These are phyloP conservation scores for Geotrichum klebahnii DNA, from an alignment of 1,139 yeast species.

Conservation along the genomic window DNA sequence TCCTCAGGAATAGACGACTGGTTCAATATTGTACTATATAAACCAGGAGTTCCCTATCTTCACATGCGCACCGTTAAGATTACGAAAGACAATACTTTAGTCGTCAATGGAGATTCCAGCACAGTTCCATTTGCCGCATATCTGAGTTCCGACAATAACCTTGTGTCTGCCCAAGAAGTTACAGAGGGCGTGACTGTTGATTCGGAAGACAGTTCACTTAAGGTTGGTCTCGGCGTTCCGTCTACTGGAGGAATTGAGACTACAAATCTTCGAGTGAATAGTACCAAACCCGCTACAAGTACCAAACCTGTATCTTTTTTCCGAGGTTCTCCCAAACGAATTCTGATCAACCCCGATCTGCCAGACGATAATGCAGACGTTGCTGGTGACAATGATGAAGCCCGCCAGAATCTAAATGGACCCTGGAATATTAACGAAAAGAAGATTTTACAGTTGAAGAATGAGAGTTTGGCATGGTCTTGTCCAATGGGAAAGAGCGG, in stretches of 20 bases:
- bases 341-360: not conserved
- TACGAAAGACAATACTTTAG: slow-evolving; percentile 1
- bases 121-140: not conserved
- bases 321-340: not conserved
- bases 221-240: not conserved
- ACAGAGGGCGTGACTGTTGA: not conserved
- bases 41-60: slow-evolving; percentile 17
- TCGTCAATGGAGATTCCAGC: not conserved
- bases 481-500: slow-evolving; percentile 12
- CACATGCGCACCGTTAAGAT: slow-evolving; percentile 9
- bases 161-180: not conserved
- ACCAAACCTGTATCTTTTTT: not conserved
- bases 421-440: slow-evolving; percentile 9
- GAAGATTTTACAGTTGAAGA: slow-evolving; percentile 5
- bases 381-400: not conserved
- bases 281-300: not conserved
- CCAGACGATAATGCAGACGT: not conserved
- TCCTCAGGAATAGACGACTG: no score
- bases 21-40: slow-evolving; percentile 9
- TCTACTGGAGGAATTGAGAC: no score
- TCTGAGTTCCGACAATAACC: not conserved
- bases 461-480: slow-evolving; percentile 13
- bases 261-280: not conserved
- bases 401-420: not conserved
- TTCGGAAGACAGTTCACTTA: slow-evolving; percentile 4